phyloP scores from a whole-genome alignment of 148 eudicot genomes.

The Rhododendron kiyosumense region DNA sequence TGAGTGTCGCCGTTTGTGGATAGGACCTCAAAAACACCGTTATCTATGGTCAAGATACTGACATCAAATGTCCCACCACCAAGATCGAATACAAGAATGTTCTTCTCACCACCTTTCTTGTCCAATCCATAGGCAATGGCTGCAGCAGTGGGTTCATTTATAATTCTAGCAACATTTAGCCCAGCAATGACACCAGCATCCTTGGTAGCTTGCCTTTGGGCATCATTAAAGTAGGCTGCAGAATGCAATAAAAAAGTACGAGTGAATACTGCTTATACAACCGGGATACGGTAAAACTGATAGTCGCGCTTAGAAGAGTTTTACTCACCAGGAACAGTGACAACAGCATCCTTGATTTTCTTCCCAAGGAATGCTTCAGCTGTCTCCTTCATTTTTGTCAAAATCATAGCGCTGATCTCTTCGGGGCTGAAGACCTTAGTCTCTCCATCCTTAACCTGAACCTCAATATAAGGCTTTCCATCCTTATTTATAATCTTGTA shows the following conservation, averaged over 20 bases:
- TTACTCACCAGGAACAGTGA: conserved; percentile 42
- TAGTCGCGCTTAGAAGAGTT: neutral
- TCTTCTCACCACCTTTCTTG: conserved; percentile 48
- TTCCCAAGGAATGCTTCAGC: conserved; percentile 48
- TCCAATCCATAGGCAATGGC: conserved; percentile 49
- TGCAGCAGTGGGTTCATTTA: conserved; percentile 49
- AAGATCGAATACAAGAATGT: conserved; percentile 44
- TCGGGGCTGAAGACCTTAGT: conserved; percentile 45
- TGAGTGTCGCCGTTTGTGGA: conserved; percentile 47
- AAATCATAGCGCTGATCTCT: conserved; percentile 44
- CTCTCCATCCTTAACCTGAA: conserved; percentile 37
- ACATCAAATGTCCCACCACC: conserved; percentile 54
- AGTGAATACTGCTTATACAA: neutral
- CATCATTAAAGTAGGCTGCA: conserved; percentile 47
- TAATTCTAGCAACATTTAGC: conserved; percentile 41
- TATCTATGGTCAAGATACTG: conserved; percentile 44
- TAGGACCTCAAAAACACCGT: conserved; percentile 49
- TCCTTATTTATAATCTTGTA: conserved; percentile 37
- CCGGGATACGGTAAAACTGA: neutral
- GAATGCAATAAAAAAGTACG: neutral
- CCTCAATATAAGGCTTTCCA: conserved; percentile 48
- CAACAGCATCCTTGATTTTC: conserved; percentile 49
- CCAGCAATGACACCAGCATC: conserved; percentile 49
- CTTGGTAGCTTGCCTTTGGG: conserved; percentile 50
- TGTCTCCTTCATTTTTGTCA: conserved; percentile 42